A percentile compares a stretch with the other conserved stretches of the same genome.
phyloP scores from a whole-genome alignment of 2,329 filamentous ascomycete genomes.

The Lasiodiplodia hormozganensis region DNA sequence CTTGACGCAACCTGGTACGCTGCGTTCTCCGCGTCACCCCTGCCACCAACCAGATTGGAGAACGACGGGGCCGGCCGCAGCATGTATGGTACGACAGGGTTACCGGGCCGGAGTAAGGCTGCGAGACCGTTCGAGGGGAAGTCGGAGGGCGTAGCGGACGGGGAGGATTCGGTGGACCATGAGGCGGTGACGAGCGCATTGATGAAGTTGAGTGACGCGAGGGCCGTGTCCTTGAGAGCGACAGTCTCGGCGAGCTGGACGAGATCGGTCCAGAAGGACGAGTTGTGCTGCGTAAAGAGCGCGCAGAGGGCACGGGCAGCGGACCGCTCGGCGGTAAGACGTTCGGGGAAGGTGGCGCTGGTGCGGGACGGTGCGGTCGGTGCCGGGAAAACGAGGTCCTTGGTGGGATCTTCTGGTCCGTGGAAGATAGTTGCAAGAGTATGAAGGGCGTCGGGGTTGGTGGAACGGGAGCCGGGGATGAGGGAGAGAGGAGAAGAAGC shows the following conservation, averaged over 20 bases:
- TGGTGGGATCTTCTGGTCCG: constrained; percentile 50
- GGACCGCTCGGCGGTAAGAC: constrained; percentile 55
- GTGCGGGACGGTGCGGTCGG: constrained; percentile 31
- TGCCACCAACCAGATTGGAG: constrained; percentile 64
- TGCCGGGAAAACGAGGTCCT: constrained; percentile 46
- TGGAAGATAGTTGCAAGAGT: constrained; percentile 63
- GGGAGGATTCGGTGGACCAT: constrained; percentile 54
- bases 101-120: constrained; percentile 59
- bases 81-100: constrained; percentile 62
- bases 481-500: constrained; percentile 43
- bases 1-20: constrained; percentile 64
- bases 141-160: constrained; percentile 46
- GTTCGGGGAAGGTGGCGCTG: constrained; percentile 39
- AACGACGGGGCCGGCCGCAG: constrained; percentile 64
- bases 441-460: constrained; percentile 61
- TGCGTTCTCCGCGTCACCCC: constrained; percentile 62
- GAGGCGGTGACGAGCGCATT: constrained; percentile 60
- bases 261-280: constrained; percentile 60
- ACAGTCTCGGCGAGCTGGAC: constrained; percentile 62
- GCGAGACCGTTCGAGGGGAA: constrained; percentile 55
- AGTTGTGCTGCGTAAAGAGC: constrained; percentile 59
- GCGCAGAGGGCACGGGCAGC: constrained; percentile 63
- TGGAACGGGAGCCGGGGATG: constrained; percentile 57
- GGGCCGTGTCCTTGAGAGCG: constrained; percentile 62
- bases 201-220: constrained; percentile 62